Evolutionary conservation across 116 monocot genomes (phyloP).

Genomic region (Cymodocea nodosa): DNA sequence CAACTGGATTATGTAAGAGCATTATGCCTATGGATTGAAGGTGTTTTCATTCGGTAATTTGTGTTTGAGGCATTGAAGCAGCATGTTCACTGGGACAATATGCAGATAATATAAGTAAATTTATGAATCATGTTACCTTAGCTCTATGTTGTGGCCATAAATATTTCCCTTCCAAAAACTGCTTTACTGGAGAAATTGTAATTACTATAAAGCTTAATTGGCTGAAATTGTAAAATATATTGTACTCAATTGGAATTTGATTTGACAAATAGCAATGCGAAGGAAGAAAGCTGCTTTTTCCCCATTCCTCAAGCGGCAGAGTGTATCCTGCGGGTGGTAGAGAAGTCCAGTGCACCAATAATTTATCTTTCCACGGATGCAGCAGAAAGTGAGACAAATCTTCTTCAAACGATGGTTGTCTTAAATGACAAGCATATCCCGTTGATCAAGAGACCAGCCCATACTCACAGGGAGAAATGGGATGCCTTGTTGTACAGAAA

Average conservation of each 20-base stretch:
- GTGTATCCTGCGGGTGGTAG: conserved; percentile 55
- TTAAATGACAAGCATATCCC: conserved; percentile 47
- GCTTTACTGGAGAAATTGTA: background rate
- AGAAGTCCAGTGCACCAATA: conserved; percentile 56
- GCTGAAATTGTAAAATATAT: background rate
- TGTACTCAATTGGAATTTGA: background rate
- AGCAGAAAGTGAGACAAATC: conserved; percentile 65
- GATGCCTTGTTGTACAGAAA: conserved; percentile 85
- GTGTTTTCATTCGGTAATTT: too few relatives aligned
- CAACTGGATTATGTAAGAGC: too few relatives aligned
- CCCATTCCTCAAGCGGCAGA: conserved; percentile 90
- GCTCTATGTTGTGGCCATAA: too few relatives aligned
- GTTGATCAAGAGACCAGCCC: conserved; percentile 62
- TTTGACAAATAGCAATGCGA: conserved; percentile 44
- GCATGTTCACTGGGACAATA: too few relatives aligned
- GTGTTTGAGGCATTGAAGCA: too few relatives aligned
- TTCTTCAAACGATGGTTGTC: conserved; percentile 68
- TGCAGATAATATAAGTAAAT: too few relatives aligned
- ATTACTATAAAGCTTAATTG: background rate
- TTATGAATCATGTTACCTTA: too few relatives aligned
- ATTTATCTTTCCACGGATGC: conserved; percentile 95
- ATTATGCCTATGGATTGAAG: too few relatives aligned
- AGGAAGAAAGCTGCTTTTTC: conserved; percentile 87
- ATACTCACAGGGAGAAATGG: conserved; percentile 77
- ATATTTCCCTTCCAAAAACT: too few relatives aligned